phyloP scores from a whole-genome alignment of 1,284 basidiomycete species.

The Melampsora americana region DNA sequence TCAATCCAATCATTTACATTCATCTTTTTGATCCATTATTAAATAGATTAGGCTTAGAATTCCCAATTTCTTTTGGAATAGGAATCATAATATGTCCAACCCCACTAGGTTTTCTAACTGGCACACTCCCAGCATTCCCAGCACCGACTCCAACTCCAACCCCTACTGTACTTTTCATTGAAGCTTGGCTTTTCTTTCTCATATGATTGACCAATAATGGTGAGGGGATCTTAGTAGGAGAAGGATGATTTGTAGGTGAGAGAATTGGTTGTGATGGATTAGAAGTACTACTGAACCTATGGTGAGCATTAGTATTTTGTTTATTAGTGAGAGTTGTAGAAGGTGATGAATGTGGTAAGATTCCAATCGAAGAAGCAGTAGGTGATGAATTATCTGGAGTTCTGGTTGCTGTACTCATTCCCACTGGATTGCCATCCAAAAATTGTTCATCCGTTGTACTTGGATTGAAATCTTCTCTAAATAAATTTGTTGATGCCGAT shows the following conservation, averaged over 20 bases:
- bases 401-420: no score
- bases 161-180: neutral
- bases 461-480: neutral
- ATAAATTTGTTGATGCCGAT: conserved; percentile 6
- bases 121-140: neutral
- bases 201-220: neutral
- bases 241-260: neutral
- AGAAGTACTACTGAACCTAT: neutral
- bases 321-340: neutral
- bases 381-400: neutral
- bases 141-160: neutral
- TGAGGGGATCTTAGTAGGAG: neutral
- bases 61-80: neutral
- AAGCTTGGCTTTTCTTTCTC: neutral
- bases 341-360: neutral
- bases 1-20: no score
- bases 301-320: neutral
- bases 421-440: no score
- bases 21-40: neutral
- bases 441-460: no score
- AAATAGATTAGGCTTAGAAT: neutral
- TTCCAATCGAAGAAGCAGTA: neutral
- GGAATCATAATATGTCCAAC: no score
- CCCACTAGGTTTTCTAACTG: neutral
- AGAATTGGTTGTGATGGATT: neutral